Conservation (phyloP, 2,329 filamentous ascomycete species). For the Tolypocladium tundrense region DNA sequence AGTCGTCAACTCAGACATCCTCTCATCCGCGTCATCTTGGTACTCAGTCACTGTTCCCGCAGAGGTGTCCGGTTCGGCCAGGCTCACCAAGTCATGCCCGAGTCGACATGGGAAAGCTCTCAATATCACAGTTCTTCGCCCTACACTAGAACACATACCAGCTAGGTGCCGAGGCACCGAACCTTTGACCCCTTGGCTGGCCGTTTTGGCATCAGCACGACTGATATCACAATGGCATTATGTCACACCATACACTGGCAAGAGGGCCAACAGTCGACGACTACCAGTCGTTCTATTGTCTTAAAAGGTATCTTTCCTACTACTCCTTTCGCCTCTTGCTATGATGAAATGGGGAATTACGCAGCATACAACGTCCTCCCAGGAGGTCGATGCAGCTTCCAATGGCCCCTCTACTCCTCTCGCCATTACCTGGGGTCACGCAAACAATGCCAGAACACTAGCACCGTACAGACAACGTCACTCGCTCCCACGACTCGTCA, state of each 20-base stretch:
- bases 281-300: not conserved
- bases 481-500: slow-evolving; percentile 1
- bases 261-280: not conserved
- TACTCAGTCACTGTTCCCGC: not conserved
- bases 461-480: not conserved
- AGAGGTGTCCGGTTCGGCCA: not conserved
- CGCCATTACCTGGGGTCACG: not conserved
- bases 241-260: not conserved
- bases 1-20: not conserved
- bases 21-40: too few relatives aligned
- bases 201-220: not conserved
- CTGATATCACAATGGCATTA: not conserved
- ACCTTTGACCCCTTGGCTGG: not conserved
- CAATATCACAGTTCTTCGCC: too few relatives aligned
- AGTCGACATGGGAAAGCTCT: too few relatives aligned
- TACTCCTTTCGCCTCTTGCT: slow-evolving; percentile 25
- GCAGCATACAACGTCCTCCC: slow-evolving; percentile 11
- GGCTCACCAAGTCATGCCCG: not conserved
- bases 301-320: slow-evolving; percentile 13
- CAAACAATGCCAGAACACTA: not conserved
- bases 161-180: not conserved
- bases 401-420: not conserved
- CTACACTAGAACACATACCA: not conserved
- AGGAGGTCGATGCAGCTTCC: slow-evolving; percentile 10
- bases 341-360: slow-evolving; percentile 18